phyloP scores from a whole-genome alignment of 2,329 filamentous ascomycete species.

The Penicillium hordei region DNA sequence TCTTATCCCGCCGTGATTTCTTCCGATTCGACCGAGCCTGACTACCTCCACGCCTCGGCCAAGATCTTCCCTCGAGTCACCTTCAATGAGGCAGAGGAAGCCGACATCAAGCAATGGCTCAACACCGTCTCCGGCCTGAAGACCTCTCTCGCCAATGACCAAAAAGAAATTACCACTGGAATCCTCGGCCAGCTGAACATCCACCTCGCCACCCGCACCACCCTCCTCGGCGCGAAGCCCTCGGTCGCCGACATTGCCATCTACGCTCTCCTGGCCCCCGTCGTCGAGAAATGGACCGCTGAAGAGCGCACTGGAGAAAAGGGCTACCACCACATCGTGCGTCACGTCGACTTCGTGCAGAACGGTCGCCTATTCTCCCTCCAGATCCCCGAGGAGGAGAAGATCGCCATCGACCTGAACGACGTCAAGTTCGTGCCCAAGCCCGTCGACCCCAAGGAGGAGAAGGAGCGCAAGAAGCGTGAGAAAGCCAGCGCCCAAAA shows the following conservation, averaged over 20 bases:
- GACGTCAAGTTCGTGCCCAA: conserved; percentile 86
- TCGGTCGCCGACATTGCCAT: conserved; percentile 82
- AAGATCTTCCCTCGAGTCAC: conserved; percentile 68
- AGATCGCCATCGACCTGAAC: conserved; percentile 74
- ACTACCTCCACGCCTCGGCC: conserved; percentile 50
- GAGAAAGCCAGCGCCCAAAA: conserved; percentile 65
- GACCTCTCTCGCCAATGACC: conserved; percentile 49
- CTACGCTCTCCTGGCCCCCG: conserved; percentile 73
- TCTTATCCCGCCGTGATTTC: conserved; percentile 45
- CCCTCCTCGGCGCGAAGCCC: conserved; percentile 83
- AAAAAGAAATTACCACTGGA: conserved; percentile 57
- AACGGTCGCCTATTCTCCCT: conserved; percentile 73
- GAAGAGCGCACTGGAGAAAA: conserved; percentile 88
- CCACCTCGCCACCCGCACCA: conserved; percentile 84
- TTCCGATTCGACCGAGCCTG: conserved; percentile 43
- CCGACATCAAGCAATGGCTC: conserved; percentile 88
- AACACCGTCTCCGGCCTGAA: conserved; percentile 71
- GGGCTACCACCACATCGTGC: conserved; percentile 86
- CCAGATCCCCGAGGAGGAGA: conserved; percentile 68
- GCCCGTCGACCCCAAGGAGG: conserved; percentile 84
- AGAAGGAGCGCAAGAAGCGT: conserved; percentile 96
- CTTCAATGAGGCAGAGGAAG: conserved; percentile 76
- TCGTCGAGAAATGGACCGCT: conserved; percentile 74
- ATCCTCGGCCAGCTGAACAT: conserved; percentile 79
- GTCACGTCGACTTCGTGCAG: conserved; percentile 91